Conservation (phyloP, 495 filamentous ascomycete genomes). For the Aspergillus steynii region DNA sequence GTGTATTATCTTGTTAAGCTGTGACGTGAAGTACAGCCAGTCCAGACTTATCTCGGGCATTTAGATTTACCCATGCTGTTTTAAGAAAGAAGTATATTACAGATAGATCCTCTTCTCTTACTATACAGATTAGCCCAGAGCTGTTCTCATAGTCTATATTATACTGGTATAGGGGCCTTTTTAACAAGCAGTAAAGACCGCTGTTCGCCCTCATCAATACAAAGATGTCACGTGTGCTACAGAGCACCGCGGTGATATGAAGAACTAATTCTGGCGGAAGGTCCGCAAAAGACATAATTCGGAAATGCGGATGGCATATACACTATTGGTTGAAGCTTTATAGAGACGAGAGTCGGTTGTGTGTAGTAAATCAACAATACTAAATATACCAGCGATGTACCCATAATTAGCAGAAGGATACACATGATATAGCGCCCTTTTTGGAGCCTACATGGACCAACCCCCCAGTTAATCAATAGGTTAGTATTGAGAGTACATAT, state of each 20-base stretch:
- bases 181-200: not conserved
- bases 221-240: not conserved
- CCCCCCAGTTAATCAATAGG: no score
- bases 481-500: no score
- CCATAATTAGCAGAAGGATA: no score
- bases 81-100: not conserved
- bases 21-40: not conserved
- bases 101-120: not conserved
- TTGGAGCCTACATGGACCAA: no score
- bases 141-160: not conserved
- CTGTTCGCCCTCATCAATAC: not conserved
- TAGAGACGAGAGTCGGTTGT: no score
- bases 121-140: not conserved
- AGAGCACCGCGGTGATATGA: not conserved
- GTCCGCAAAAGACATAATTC: not conserved
- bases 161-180: not conserved
- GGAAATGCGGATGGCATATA: no score
- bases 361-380: no score
- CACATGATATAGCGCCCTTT: no score
- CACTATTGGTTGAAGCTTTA: no score
- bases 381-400: no score
- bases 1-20: not conserved
- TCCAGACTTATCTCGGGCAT: not conserved
- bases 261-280: not conserved
- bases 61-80: not conserved